Evolutionary conservation across 179 eudicot species (phyloP).

Genomic region (Spergularia azorica): DNA sequence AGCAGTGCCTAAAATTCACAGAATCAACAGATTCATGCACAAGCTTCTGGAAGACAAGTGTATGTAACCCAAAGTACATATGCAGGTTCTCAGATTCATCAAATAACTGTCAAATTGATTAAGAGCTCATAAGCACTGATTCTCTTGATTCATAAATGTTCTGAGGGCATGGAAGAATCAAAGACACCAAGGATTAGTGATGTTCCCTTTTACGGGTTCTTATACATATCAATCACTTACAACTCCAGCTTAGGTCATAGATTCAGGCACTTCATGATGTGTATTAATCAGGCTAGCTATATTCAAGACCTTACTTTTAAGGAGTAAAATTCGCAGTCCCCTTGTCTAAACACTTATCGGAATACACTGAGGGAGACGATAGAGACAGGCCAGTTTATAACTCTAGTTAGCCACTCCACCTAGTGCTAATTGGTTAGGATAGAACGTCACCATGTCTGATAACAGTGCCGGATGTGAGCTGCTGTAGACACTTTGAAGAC

Average conservation of each 20-base stretch:
- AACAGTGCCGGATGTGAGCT: too few relatives aligned
- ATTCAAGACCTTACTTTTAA: not conserved
- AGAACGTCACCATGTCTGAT: too few relatives aligned
- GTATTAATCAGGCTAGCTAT: not conserved
- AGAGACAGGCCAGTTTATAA: not conserved
- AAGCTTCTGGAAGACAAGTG: not conserved
- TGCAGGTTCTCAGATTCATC: not conserved
- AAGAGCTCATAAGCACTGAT: not conserved
- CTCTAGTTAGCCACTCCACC: not conserved
- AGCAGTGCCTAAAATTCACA: not conserved
- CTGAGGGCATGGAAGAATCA: not conserved
- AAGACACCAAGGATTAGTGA: not conserved
- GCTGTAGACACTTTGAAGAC: too few relatives aligned
- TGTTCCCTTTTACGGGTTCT: not conserved
- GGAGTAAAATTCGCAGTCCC: not conserved
- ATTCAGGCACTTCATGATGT: not conserved
- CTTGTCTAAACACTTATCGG: not conserved
- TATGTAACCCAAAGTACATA: not conserved
- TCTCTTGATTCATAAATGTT: not conserved
- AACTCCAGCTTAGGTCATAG: not conserved
- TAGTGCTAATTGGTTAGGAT: not conserved
- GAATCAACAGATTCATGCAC: not conserved
- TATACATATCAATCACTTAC: not conserved
- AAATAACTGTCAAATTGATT: not conserved
- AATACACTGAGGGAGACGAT: not conserved